phyloP scores from a whole-genome alignment of 768 basidiomycete species.

The Peribolospora baueri region DNA sequence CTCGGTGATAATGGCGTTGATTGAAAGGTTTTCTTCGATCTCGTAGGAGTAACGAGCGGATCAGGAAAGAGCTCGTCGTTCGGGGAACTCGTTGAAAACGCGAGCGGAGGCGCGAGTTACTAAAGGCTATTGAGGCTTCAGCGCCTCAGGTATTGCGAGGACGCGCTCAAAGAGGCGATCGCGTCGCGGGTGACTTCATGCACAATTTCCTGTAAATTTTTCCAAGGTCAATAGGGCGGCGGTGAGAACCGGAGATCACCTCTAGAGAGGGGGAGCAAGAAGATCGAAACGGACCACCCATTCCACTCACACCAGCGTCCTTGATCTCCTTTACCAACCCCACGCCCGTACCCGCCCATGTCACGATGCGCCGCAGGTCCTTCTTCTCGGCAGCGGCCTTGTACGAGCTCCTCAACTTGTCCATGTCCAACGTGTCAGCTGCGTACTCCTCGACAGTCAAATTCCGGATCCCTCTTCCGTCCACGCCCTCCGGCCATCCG shows the following conservation, averaged over 20 bases:
- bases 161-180: neutral
- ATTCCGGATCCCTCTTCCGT: neutral
- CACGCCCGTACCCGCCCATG: neutral
- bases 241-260: neutral
- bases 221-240: no score
- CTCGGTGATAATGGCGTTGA: no score
- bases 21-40: no score
- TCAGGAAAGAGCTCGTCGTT: no score
- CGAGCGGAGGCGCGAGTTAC: no score
- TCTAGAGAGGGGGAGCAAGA: neutral
- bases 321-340: neutral
- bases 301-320: neutral
- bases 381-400: no score
- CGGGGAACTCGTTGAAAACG: no score
- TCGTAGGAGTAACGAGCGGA: no score
- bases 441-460: neutral
- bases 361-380: neutral
- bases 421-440: neutral
- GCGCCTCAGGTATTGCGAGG: no score
- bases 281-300: no score
- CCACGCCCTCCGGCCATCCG: neutral
- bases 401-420: no score
- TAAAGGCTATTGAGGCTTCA: no score
- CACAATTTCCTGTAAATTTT: neutral
- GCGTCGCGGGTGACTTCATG: neutral